phyloP scores from a whole-genome alignment of 202 grass and related monocot species.

The Bolboschoenoplectus hybrid region DNA sequence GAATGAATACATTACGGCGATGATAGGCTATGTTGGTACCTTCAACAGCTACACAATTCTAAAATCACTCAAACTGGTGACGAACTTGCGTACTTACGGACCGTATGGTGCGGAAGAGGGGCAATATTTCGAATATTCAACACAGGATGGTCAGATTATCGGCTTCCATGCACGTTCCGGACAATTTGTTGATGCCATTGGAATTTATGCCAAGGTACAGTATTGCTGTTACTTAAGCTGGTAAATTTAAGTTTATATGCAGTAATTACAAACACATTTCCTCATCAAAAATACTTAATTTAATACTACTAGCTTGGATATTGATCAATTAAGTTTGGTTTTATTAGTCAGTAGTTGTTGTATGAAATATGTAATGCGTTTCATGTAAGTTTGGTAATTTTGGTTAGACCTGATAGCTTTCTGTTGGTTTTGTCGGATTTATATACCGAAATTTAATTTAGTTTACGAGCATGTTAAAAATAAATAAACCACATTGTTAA shows the following conservation, averaged over 20 bases:
- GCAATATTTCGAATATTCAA: slow-evolving; percentile 61
- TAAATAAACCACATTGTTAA: neutral
- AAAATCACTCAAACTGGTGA: slow-evolving; percentile 76
- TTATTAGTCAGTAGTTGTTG: no score
- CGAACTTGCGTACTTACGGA: slow-evolving; percentile 63
- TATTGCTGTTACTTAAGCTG: neutral
- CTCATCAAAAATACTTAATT: no score
- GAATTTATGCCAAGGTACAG: slow-evolving; percentile 46
- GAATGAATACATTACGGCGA: slow-evolving; percentile 41
- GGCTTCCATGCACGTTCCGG: slow-evolving; percentile 78
- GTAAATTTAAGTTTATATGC: neutral
- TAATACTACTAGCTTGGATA: no score
- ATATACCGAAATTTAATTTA: no score
- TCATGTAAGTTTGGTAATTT: no score
- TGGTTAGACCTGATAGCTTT: no score
- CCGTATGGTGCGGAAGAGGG: slow-evolving; percentile 74
- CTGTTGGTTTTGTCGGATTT: no score
- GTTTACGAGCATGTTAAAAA: neutral
- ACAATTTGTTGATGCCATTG: slow-evolving; percentile 73
- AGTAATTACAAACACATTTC: neutral
- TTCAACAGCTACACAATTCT: slow-evolving; percentile 58
- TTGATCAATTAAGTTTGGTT: no score
- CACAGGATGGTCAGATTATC: slow-evolving; percentile 56
- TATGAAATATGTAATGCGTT: no score
- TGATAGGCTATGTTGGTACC: slow-evolving; percentile 66